Evolutionary conservation across 2,329 filamentous ascomycete genomes (phyloP).

Genomic region (Didymella pomorum): DNA sequence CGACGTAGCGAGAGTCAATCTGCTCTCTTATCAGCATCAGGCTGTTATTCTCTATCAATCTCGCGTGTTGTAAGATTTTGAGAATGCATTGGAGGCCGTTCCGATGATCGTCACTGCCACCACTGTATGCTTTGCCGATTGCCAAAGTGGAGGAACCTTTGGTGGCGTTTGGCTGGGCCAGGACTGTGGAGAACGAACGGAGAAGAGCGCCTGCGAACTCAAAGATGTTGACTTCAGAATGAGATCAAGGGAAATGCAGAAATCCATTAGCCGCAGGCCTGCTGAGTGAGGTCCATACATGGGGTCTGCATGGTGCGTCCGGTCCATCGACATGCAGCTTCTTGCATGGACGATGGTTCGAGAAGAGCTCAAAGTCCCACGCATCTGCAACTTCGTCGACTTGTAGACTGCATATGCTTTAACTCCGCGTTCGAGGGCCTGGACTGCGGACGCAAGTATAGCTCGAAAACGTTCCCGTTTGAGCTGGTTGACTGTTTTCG

Average conservation of each 20-base stretch:
- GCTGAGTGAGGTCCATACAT: neutral
- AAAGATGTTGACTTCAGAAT: constrained; percentile 3
- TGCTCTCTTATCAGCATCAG: neutral
- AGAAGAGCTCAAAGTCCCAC: neutral
- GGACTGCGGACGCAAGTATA: constrained; percentile 1
- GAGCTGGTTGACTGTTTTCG: neutral
- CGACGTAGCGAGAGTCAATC: neutral
- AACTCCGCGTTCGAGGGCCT: neutral
- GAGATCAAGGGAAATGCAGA: neutral
- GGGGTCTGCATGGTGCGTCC: neutral
- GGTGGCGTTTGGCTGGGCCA: constrained; percentile 14
- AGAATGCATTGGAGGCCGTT: neutral
- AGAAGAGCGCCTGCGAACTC: constrained; percentile 5
- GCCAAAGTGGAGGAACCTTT: neutral
- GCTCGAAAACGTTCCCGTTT: neutral
- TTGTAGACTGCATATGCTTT: neutral
- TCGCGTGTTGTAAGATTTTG: neutral
- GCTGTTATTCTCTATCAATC: neutral
- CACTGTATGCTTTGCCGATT: neutral
- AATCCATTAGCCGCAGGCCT: neutral
- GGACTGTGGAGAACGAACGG: constrained; percentile 9
- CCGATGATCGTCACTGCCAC: neutral
- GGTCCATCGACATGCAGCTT: neutral
- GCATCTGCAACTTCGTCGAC: neutral
- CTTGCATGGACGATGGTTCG: neutral